A percentile compares a stretch with the other conserved stretches of the same genome.
Evolutionary conservation across 2,329 filamentous ascomycete species (phyloP).

Genomic region (Apiospora marii): DNA sequence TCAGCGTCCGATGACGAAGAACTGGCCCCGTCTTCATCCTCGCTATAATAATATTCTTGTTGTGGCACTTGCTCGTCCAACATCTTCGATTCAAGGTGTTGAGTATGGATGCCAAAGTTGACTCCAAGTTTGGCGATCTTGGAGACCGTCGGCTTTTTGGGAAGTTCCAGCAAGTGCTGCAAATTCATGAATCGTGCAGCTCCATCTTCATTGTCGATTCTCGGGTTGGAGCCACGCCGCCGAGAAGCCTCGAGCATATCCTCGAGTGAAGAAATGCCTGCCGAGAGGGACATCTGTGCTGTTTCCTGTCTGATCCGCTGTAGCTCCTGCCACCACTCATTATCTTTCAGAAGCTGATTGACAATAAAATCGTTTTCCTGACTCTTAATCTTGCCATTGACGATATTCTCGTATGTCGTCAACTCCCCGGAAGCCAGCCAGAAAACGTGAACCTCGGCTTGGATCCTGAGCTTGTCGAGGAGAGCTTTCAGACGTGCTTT

Average conservation of each 20-base stretch:
- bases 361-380: slow-evolving; percentile 67
- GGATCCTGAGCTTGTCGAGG: slow-evolving; percentile 81
- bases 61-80: slow-evolving; percentile 48
- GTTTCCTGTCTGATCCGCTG: slow-evolving; percentile 59
- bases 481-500: slow-evolving; percentile 74
- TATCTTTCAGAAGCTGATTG: slow-evolving; percentile 70
- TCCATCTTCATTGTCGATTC: slow-evolving; percentile 39
- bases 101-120: slow-evolving; percentile 78
- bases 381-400: slow-evolving; percentile 71
- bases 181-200: slow-evolving; percentile 53
- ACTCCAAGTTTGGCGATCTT: slow-evolving; percentile 65
- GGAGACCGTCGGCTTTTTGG: slow-evolving; percentile 65
- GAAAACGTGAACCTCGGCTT: slow-evolving; percentile 81
- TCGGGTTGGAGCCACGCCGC: slow-evolving; percentile 54
- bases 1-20: slow-evolving; percentile 39
- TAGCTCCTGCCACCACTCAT: slow-evolving; percentile 86
- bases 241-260: slow-evolving; percentile 54
- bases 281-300: slow-evolving; percentile 48
- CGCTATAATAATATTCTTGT: slow-evolving; percentile 32
- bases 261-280: slow-evolving; percentile 53
- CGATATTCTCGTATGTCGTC: slow-evolving; percentile 77
- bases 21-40: slow-evolving; percentile 34
- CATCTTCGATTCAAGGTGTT: slow-evolving; percentile 71
- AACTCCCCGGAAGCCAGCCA: slow-evolving; percentile 80
- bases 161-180: slow-evolving; percentile 67